Percentiles rank a stretch among this genome's conserved stretches.
phyloP scores from a whole-genome alignment of 2,329 filamentous ascomycete species.

The Dryadomyces quercivorus region DNA sequence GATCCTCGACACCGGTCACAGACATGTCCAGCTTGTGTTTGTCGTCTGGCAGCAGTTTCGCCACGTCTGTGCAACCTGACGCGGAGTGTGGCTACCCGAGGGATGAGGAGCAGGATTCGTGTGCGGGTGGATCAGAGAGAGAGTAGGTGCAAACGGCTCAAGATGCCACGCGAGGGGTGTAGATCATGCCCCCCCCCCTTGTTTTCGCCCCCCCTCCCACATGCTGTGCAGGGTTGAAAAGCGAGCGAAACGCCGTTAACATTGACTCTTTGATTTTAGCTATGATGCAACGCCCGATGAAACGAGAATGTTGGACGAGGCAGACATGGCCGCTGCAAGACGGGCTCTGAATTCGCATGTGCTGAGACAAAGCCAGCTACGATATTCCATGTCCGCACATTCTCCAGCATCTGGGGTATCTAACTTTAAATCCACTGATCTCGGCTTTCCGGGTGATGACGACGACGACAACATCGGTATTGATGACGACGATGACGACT shows the following conservation, averaged over 20 bases:
- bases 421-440: not conserved
- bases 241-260: not conserved
- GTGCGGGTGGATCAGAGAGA: conserved; percentile 4
- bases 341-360: not conserved
- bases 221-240: not conserved
- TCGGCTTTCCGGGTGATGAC: not conserved
- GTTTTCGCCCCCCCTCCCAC: not conserved
- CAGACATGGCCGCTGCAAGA: not conserved
- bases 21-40: conserved; percentile 9
- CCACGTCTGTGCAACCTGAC: conserved; percentile 7
- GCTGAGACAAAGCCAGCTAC: conserved; percentile 3
- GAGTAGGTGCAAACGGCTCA: conserved; percentile 7
- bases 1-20: conserved; percentile 10
- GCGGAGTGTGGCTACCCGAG: conserved; percentile 3
- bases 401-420: not conserved
- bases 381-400: not conserved
- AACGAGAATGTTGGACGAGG: not conserved
- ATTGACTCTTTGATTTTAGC: not conserved
- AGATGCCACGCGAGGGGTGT: not conserved
- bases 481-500: conserved; percentile 12
- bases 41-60: conserved; percentile 9
- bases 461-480: conserved; percentile 9
- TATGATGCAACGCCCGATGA: not conserved
- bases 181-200: not conserved
- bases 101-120: conserved; percentile 3